Percentiles rank a stretch among this genome's conserved stretches.
Evolutionary conservation across 305 asterid species (phyloP).

Genomic region (Fraxinus baroniana): DNA sequence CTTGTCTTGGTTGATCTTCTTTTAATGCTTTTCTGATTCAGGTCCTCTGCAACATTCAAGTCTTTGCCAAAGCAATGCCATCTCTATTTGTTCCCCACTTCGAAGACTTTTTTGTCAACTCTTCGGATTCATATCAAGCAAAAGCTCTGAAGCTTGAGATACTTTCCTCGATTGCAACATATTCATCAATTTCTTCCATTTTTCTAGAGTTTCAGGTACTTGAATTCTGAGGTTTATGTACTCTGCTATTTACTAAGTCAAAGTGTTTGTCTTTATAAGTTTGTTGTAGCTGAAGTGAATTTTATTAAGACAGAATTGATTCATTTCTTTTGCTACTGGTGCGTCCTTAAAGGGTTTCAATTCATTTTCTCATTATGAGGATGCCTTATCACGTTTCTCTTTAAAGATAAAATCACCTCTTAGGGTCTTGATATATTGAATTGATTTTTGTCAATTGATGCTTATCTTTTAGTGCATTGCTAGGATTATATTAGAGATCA

Average conservation of each 20-base stretch:
- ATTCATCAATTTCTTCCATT: conserved; percentile 66
- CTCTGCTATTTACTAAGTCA: conserved; percentile 6
- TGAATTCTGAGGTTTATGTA: conserved; percentile 8
- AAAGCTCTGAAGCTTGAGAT: conserved; percentile 92
- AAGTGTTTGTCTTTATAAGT: conserved; percentile 5
- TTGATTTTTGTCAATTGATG: conserved; percentile 27
- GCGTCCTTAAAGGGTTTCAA: neutral
- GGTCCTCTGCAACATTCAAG: conserved; percentile 96
- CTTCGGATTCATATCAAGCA: conserved; percentile 72
- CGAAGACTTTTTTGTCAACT: conserved; percentile 85
- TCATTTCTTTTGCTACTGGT: conserved; percentile 4
- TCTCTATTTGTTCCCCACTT: conserved; percentile 68
- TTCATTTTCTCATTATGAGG: conserved; percentile 16
- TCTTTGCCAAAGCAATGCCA: conserved; percentile 86
- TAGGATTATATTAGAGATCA: conserved; percentile 97
- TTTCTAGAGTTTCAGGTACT: conserved; percentile 93
- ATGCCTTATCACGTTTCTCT: neutral
- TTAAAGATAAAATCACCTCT: neutral
- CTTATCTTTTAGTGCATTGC: conserved; percentile 31
- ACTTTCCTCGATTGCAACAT: conserved; percentile 76
- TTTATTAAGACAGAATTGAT: conserved; percentile 6
- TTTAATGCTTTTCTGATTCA: conserved; percentile 35
- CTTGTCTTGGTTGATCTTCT: conserved; percentile 21
- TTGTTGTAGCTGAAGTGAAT: neutral
- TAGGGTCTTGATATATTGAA: conserved; percentile 14